A percentile compares a stretch with the other conserved stretches of the same genome.
Evolutionary conservation across 441 rosid genomes (phyloP).

Genomic region (Pelargonium citronellum): DNA sequence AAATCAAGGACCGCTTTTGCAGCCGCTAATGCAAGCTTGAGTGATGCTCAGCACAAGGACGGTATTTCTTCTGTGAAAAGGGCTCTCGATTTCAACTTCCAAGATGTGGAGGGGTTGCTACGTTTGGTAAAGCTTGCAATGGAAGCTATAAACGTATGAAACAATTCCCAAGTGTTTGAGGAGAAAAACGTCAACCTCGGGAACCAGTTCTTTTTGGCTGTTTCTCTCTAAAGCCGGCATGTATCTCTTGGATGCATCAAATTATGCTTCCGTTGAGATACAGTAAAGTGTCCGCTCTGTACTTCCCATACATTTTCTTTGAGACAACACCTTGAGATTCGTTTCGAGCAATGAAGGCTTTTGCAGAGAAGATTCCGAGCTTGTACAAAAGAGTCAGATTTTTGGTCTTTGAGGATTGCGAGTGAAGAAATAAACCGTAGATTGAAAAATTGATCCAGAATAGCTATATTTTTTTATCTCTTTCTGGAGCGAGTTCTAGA

Average conservation of each 20-base stretch:
- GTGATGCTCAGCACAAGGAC: slow-evolving; percentile 39
- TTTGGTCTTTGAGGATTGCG: neutral
- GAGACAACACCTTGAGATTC: neutral
- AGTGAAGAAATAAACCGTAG: no score
- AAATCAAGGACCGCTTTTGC: slow-evolving; percentile 54
- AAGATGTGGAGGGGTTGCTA: slow-evolving; percentile 60
- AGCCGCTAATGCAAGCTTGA: slow-evolving; percentile 38
- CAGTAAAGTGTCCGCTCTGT: no score
- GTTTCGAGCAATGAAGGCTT: neutral
- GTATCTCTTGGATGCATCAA: no score
- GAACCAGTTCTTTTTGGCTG: neutral
- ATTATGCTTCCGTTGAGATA: no score
- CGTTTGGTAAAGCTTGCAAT: slow-evolving; percentile 50
- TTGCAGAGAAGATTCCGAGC: slow-evolving; percentile 3
- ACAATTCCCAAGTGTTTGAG: neutral
- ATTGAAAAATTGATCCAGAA: neutral
- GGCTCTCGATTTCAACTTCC: slow-evolving; percentile 71
- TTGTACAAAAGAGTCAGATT: neutral
- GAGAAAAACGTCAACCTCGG: neutral
- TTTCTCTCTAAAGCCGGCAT: no score
- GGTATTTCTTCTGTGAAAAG: slow-evolving; percentile 45
- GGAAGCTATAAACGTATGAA: slow-evolving; percentile 38
- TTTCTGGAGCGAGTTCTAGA: slow-evolving; percentile 4
- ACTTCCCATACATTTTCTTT: no score
- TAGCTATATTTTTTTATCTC: neutral